phyloP scores from a whole-genome alignment of 441 rosid species.

The Melastoma candidum region DNA sequence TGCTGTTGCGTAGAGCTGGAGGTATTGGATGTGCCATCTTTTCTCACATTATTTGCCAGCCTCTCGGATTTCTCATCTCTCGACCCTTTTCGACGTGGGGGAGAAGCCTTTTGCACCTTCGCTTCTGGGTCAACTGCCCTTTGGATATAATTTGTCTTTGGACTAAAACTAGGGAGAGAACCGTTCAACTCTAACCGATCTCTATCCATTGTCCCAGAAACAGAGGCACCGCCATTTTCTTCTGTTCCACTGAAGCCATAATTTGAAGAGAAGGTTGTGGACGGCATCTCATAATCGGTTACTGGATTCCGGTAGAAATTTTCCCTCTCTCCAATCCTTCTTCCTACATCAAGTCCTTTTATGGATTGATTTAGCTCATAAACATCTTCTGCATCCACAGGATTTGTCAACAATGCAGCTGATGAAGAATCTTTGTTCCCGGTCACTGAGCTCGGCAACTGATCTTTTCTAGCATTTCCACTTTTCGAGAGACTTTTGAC shows the following conservation, averaged over 20 bases:
- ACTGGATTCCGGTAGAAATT: constrained; percentile 27
- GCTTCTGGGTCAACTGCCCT: constrained; percentile 51
- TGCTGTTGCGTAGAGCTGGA: constrained; percentile 37
- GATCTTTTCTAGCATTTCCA: constrained; percentile 82
- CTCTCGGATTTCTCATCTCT: constrained; percentile 72
- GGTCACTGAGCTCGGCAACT: constrained; percentile 33
- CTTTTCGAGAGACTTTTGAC: constrained; percentile 95
- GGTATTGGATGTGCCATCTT: constrained; percentile 45
- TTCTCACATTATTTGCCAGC: constrained; percentile 41
- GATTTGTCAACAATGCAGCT: constrained; percentile 29
- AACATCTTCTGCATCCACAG: constrained; percentile 39
- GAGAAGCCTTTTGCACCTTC: constrained; percentile 74
- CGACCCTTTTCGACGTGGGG: constrained; percentile 64
- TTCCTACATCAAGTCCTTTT: constrained; percentile 42
- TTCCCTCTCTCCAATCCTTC: constrained; percentile 53
- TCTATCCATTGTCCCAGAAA: constrained; percentile 42
- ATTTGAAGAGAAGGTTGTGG: constrained; percentile 31
- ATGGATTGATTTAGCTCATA: constrained; percentile 47
- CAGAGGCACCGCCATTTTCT: constrained; percentile 35
- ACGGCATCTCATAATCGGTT: constrained; percentile 41
- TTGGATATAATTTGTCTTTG: constrained; percentile 38
- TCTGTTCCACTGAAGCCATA: constrained; percentile 36
- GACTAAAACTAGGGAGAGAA: constrained; percentile 42
- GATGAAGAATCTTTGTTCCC: constrained; percentile 46
- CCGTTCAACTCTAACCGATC: constrained; percentile 44